A percentile compares a stretch with the other conserved stretches of the same genome.
Conservation (phyloP, 2,329 filamentous ascomycete genomes). For the Fusarium sp. region DNA sequence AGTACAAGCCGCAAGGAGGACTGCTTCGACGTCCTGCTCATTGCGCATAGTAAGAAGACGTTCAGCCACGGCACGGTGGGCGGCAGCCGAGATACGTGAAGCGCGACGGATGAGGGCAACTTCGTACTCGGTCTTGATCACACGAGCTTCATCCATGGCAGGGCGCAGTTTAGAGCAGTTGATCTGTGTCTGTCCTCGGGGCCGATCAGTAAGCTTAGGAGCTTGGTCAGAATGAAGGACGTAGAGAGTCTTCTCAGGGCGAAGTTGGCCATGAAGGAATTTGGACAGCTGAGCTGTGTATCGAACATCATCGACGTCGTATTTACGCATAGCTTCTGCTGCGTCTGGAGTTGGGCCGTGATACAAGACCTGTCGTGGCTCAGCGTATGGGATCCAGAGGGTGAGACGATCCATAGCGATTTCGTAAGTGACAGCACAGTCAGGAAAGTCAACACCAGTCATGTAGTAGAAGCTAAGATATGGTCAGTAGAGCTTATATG, state of each 20-base stretch:
- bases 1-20: conserved; percentile 79
- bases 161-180: conserved; percentile 67
- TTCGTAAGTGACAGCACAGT: conserved; percentile 68
- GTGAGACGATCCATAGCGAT: conserved; percentile 70
- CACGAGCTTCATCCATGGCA: conserved; percentile 83
- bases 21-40: conserved; percentile 85
- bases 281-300: conserved; percentile 66
- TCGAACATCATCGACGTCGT: conserved; percentile 78
- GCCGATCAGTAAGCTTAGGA: conserved; percentile 51
- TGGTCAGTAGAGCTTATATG: neutral
- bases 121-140: conserved; percentile 88
- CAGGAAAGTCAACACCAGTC: conserved; percentile 64
- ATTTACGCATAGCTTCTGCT: conserved; percentile 69
- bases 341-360: conserved; percentile 69
- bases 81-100: conserved; percentile 80
- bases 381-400: conserved; percentile 78
- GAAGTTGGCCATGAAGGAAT: conserved; percentile 54
- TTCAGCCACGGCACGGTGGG: conserved; percentile 78
- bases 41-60: conserved; percentile 72
- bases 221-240: conserved; percentile 62
- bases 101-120: conserved; percentile 83
- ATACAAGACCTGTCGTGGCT: conserved; percentile 71
- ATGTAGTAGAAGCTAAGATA: conserved; percentile 67
- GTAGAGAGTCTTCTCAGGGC: conserved; percentile 55
- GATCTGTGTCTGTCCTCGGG: conserved; percentile 53